Evolutionary conservation across 495 filamentous ascomycete species (phyloP), one percentile per base, ranked within the genome.

Genomic region (Podospora appendiculata): DNA sequence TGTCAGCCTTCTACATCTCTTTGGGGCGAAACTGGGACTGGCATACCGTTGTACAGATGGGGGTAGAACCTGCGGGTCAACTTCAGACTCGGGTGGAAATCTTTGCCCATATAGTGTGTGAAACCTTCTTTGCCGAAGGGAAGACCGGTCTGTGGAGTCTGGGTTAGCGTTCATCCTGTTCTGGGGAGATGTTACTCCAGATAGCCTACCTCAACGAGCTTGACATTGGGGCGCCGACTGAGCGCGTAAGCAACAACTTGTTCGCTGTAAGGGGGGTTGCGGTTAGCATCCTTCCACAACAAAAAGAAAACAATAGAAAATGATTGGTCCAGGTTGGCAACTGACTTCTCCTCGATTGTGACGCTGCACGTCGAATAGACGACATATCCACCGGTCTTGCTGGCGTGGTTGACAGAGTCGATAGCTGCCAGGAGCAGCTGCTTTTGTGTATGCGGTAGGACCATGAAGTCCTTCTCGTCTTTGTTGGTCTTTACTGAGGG

Each of bases 401-500:
- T 67, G 25, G 64, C 64, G n/a, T 67, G 64, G 44, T 67, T 90
- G 6, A 93, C 88, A 1, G 87, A 92, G 72, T 98, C 93, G 57
- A 98, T 96, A 13, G 93, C 93, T 0, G 88, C 85, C 32, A 98
- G 81, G 8, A 98, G 76, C 36, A 98, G 79, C 68, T 97, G 90
- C 57, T 95, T 94, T 63, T 98, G 93, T 52, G 89, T 81, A 65
- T 97, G 92, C 0, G 93, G 94, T 35, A 98, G 82, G 55, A 79
- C 75, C 61, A 94, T 78, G 75, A 98, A 97, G 63, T 98, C 93
- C 54, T 84, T 84, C 65, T 93, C 89, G 14, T 87, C 90, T 73
- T 96, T 97, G 76, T 95, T 95, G 6, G 92, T 97, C 77, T 98
- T 98, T 36, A 98, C 88, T 43, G 84, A 84, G 1, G 92, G 79